Conservation (phyloP, 2,329 filamentous ascomycete species). For the Berkeleyomyces basicola region DNA sequence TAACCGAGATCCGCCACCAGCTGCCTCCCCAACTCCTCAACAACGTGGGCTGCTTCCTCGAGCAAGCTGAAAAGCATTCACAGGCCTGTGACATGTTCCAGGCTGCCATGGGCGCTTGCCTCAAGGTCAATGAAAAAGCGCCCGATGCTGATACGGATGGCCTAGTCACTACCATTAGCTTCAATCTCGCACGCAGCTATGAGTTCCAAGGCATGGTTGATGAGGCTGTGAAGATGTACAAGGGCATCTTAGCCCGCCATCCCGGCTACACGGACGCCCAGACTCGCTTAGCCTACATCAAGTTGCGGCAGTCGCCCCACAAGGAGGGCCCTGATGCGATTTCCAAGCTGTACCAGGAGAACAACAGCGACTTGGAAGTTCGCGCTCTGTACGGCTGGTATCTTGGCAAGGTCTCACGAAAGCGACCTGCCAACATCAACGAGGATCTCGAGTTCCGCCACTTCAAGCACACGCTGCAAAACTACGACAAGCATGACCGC, state of each 20-base stretch:
- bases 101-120: conserved; percentile 73
- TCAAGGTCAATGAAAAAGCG: conserved; percentile 49
- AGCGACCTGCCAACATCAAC: conserved; percentile 59
- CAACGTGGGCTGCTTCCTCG: conserved; percentile 94
- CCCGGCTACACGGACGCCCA: conserved; percentile 84
- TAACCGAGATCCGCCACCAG: conserved; percentile 51
- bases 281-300: conserved; percentile 78
- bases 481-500: conserved; percentile 93
- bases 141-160: conserved; percentile 76
- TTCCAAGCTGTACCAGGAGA: conserved; percentile 68
- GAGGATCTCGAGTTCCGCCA: conserved; percentile 88
- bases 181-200: conserved; percentile 87
- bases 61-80: conserved; percentile 67
- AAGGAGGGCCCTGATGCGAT: conserved; percentile 80
- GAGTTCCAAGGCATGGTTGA: conserved; percentile 69
- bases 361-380: conserved; percentile 76
- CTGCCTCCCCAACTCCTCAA: conserved; percentile 85
- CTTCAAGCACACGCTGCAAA: conserved; percentile 89
- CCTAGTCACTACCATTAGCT: conserved; percentile 87
- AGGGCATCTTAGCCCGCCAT: conserved; percentile 69
- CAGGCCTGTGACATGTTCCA: conserved; percentile 79
- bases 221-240: conserved; percentile 76
- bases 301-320: conserved; percentile 60
- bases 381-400: conserved; percentile 93
- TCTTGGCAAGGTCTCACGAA: conserved; percentile 68